Percentiles rank a stretch among this genome's conserved stretches.
These are phyloP conservation scores for Phytophthora syringae DNA, from an alignment of 352 stramenopile species.

Conservation along the genomic window DNA sequence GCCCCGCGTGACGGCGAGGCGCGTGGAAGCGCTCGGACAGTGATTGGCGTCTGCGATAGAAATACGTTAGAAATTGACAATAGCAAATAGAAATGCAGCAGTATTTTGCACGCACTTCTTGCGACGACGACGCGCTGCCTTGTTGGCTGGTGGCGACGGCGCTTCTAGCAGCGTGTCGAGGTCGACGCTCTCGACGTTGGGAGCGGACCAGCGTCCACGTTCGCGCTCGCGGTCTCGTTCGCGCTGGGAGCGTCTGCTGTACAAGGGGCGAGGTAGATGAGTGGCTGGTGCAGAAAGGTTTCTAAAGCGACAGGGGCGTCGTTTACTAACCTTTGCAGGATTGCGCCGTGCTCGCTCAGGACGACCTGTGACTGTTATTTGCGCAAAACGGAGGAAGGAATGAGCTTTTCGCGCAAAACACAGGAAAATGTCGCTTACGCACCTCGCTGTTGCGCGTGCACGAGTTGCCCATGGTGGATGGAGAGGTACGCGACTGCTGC, in stretches of 20 bases:
- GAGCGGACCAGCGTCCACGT: conserved; percentile 75
- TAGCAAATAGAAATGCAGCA: too few species aligned
- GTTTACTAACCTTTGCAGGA: conserved; percentile 47
- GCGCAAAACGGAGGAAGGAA: background rate
- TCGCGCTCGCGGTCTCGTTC: conserved; percentile 43
- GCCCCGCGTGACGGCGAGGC: conserved; percentile 12
- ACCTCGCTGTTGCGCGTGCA: conserved; percentile 69
- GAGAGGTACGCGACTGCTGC: conserved; percentile 17
- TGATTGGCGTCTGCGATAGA: conserved; percentile 37
- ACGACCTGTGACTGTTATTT: conserved; percentile 66
- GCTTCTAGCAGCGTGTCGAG: conserved; percentile 83
- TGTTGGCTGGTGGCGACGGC: conserved; percentile 54
- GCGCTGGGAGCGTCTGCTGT: conserved; percentile 18
- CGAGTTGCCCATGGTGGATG: conserved; percentile 59
- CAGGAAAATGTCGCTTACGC: background rate
- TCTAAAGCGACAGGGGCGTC: conserved; percentile 11
- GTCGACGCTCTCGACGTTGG: conserved; percentile 72
- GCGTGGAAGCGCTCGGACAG: conserved; percentile 44
- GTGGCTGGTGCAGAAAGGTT: background rate
- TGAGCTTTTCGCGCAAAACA: background rate
- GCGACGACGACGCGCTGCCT: conserved; percentile 40
- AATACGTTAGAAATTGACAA: conserved; percentile 1
- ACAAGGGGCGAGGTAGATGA: background rate
- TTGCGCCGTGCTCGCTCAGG: conserved; percentile 56
- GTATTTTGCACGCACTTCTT: conserved; percentile 79